These are phyloP conservation scores for Claviceps monticola DNA, from an alignment of 2,329 filamentous ascomycete genomes.

Conservation along the genomic window DNA sequence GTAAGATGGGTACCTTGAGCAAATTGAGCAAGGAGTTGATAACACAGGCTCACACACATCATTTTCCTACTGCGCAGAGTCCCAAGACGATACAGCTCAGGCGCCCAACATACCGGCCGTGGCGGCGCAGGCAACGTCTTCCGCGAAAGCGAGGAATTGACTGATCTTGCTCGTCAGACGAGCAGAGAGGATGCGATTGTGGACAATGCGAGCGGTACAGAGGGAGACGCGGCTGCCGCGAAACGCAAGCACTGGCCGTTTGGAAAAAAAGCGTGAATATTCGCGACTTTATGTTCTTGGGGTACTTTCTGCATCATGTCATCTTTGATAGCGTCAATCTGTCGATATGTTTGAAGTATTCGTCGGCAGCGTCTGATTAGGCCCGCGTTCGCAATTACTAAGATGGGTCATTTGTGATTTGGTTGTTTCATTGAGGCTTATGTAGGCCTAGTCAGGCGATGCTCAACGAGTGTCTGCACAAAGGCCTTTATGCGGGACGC, in stretches of 20 bases:
- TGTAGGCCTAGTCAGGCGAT: too few relatives aligned
- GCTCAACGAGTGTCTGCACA: too few relatives aligned
- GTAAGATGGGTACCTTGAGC: too few relatives aligned
- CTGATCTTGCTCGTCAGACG: constrained; percentile 16
- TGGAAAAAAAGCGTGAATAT: constrained; percentile 30
- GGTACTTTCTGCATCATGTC: not conserved
- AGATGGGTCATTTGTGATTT: too few relatives aligned
- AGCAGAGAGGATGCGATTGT: constrained; percentile 19
- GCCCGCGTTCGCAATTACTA: too few relatives aligned
- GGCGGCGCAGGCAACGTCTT: constrained; percentile 64
- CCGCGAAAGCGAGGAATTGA: constrained; percentile 30
- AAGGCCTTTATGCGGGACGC: too few relatives aligned
- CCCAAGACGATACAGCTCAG: constrained; percentile 41
- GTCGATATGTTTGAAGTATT: too few relatives aligned
- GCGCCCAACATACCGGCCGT: constrained; percentile 53
- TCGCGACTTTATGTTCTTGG: not conserved
- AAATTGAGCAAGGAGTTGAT: too few relatives aligned
- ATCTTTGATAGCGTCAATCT: not conserved
- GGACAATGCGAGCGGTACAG: constrained; percentile 15
- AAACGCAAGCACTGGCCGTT: constrained; percentile 37
- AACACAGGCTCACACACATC: not conserved
- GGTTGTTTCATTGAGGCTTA: too few relatives aligned
- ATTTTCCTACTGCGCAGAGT: constrained; percentile 22
- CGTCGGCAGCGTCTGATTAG: too few relatives aligned
- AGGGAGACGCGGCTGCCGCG: constrained; percentile 15